Conservation (phyloP, 208 protist species). For the Wallacemonas sp. region DNA sequence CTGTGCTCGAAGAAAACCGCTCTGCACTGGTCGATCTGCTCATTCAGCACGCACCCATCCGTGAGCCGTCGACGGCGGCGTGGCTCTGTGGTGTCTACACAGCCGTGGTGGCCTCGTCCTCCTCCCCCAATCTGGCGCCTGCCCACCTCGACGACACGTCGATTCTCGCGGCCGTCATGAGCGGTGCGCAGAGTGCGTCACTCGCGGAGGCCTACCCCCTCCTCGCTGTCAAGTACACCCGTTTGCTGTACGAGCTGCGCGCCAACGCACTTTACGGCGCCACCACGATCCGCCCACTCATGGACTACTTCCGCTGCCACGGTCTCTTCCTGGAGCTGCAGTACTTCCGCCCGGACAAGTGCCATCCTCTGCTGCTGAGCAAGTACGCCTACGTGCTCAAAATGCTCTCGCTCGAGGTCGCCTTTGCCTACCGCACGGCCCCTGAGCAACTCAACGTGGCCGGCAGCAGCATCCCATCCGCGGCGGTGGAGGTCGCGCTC, state of each 20-base stretch:
- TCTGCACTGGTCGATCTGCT: constrained; percentile 83
- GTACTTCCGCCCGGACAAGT: constrained; percentile 43
- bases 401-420: constrained; percentile 74
- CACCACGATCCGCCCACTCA: constrained; percentile 40
- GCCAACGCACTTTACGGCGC: constrained; percentile 61
- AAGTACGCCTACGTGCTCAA: constrained; percentile 90
- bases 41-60: constrained; percentile 57
- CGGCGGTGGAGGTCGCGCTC: constrained; percentile 41
- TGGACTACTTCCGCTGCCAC: constrained; percentile 52
- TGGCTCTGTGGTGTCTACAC: constrained; percentile 61
- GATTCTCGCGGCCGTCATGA: constrained; percentile 62
- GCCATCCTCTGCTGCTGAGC: constrained; percentile 58
- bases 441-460: constrained; percentile 39
- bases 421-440: constrained; percentile 35
- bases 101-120: constrained; percentile 15
- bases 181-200: constrained; percentile 45
- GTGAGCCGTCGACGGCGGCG: constrained; percentile 47
- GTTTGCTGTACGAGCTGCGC: constrained; percentile 72
- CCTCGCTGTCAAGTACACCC: constrained; percentile 83
- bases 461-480: constrained; percentile 38
- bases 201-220: constrained; percentile 51
- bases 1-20: constrained; percentile 47
- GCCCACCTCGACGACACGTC: constrained; percentile 26
- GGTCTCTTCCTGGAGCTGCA: constrained; percentile 69
- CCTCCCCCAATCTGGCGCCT: too few species aligned